These are phyloP conservation scores for Davidsoniella virescens DNA, from an alignment of 2,329 filamentous ascomycete genomes.

Conservation along the genomic window DNA sequence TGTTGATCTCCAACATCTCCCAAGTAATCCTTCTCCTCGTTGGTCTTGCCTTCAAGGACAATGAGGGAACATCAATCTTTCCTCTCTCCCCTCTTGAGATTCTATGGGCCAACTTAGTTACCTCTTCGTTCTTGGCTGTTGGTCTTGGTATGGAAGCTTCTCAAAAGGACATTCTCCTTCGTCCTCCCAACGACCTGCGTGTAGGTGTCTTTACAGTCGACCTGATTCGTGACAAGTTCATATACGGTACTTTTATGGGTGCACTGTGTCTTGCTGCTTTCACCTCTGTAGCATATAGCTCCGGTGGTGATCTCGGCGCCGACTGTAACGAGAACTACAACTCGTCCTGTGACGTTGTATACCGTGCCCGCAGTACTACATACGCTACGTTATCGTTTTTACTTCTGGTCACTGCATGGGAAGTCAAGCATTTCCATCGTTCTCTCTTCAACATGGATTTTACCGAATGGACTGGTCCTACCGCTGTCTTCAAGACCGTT, in stretches of 20 bases:
- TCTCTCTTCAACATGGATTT: constrained; percentile 53
- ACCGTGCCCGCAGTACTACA: constrained; percentile 49
- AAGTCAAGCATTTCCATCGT: constrained; percentile 54
- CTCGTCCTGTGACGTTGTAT: constrained; percentile 37
- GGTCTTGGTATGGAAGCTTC: constrained; percentile 56
- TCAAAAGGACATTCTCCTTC: constrained; percentile 48
- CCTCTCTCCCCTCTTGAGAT: constrained; percentile 58
- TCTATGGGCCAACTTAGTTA: constrained; percentile 62
- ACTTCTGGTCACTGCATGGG: constrained; percentile 54
- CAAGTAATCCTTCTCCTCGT: constrained; percentile 54
- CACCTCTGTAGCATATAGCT: constrained; percentile 39
- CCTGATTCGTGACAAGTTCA: constrained; percentile 49
- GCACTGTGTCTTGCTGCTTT: constrained; percentile 45
- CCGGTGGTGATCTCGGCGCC: constrained; percentile 27
- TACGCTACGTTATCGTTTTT: constrained; percentile 55
- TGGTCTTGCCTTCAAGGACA: constrained; percentile 52
- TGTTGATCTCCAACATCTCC: constrained; percentile 53
- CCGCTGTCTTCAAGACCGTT: constrained; percentile 41
- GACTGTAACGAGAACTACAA: constrained; percentile 42
- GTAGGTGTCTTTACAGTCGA: constrained; percentile 48
- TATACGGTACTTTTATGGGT: constrained; percentile 49
- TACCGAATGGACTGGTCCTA: constrained; percentile 29
- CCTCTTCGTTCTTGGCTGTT: constrained; percentile 53
- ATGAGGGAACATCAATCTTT: constrained; percentile 42
- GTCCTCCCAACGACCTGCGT: constrained; percentile 45